Evolutionary conservation across 2,329 filamentous ascomycete species (phyloP).

Genomic region (Paraconiothyrium sp.): DNA sequence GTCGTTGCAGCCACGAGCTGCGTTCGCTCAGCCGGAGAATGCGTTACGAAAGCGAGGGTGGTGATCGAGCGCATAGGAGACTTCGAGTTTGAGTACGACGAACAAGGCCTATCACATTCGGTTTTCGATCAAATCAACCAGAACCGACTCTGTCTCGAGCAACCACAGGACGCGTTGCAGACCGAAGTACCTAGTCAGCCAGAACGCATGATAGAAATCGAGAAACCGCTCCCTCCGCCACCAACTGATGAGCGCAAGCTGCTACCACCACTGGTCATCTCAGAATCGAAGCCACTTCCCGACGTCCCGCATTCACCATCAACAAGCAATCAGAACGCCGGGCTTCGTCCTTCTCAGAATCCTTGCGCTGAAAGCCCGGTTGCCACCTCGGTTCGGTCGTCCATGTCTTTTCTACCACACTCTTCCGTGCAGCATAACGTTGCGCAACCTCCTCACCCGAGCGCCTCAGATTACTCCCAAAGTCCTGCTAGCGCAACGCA

Average conservation of each 20-base stretch:
- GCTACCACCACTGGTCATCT: slow-evolving; percentile 54
- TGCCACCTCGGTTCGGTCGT: slow-evolving; percentile 56
- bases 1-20: slow-evolving; percentile 84
- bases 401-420: slow-evolving; percentile 57
- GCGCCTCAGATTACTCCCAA: slow-evolving; percentile 38
- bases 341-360: slow-evolving; percentile 33
- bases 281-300: slow-evolving; percentile 74
- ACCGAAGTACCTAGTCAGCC: slow-evolving; percentile 21
- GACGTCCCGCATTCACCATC: slow-evolving; percentile 64
- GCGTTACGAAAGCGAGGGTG: slow-evolving; percentile 84
- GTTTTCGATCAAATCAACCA: slow-evolving; percentile 46
- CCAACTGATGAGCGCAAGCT: slow-evolving; percentile 49
- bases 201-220: slow-evolving; percentile 37
- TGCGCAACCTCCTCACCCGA: slow-evolving; percentile 39
- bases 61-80: slow-evolving; percentile 90
- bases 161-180: slow-evolving; percentile 22
- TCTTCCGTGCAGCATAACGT: slow-evolving; percentile 37
- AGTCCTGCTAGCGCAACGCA: slow-evolving; percentile 49
- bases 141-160: slow-evolving; percentile 22
- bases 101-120: slow-evolving; percentile 53
- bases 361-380: slow-evolving; percentile 43
- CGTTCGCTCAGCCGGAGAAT: slow-evolving; percentile 89
- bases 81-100: slow-evolving; percentile 75
- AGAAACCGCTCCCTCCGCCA: slow-evolving; percentile 50
- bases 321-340: slow-evolving; percentile 30